These are phyloP conservation scores for Fonsecaea pugnacius DNA, from an alignment of 2,329 filamentous ascomycete species.

Conservation along the genomic window DNA sequence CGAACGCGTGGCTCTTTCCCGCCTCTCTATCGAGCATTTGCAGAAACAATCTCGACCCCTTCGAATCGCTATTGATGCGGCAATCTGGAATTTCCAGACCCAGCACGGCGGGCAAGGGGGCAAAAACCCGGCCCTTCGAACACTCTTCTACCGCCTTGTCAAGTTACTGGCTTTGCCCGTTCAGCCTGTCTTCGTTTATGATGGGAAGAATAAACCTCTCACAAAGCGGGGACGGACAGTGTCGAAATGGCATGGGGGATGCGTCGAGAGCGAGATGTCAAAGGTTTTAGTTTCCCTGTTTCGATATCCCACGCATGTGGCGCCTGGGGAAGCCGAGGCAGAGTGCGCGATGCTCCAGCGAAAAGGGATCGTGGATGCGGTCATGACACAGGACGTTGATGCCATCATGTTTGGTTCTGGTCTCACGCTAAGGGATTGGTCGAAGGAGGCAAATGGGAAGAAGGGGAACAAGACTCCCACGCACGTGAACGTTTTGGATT, in stretches of 20 bases:
- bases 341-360: conserved; percentile 88
- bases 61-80: conserved; percentile 87
- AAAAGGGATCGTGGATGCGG: conserved; percentile 84
- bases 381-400: conserved; percentile 95
- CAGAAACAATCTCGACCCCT: conserved; percentile 72
- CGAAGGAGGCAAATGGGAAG: conserved; percentile 67
- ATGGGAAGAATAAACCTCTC: conserved; percentile 79
- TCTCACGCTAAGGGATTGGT: conserved; percentile 79
- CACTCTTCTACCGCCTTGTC: conserved; percentile 87
- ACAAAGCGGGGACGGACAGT: conserved; percentile 85
- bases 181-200: conserved; percentile 87
- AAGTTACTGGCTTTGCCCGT: conserved; percentile 77
- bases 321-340: conserved; percentile 92
- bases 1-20: conserved; percentile 77
- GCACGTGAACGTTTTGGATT: conserved; percentile 82
- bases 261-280: conserved; percentile 70
- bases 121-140: conserved; percentile 85
- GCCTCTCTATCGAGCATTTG: conserved; percentile 77
- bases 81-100: conserved; percentile 96
- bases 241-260: conserved; percentile 58
- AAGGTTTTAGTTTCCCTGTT: conserved; percentile 85
- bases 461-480: conserved; percentile 72
- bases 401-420: conserved; percentile 96
- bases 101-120: conserved; percentile 81
- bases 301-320: conserved; percentile 80